Percentiles rank a stretch among this genome's conserved stretches.
These are phyloP conservation scores for Eragrostis tef DNA, from an alignment of 202 grass and related monocot species.

Conservation along the genomic window DNA sequence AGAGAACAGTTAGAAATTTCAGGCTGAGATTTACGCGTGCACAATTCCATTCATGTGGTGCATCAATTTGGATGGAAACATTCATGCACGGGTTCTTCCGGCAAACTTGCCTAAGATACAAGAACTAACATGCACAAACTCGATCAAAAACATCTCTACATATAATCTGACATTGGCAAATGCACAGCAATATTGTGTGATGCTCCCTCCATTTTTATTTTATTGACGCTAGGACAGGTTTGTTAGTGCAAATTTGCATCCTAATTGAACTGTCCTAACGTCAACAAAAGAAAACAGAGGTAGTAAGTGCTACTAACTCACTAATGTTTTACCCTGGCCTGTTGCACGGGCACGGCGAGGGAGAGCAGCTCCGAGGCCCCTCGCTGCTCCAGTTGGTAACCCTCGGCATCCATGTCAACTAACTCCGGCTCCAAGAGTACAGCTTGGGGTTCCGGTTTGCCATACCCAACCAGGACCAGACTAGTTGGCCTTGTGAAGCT, in stretches of 20 bases:
- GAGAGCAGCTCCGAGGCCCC: slow-evolving; percentile 48
- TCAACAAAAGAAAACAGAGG: too few species aligned
- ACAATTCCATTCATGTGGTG: neutral
- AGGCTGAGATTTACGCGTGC: neutral
- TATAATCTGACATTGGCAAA: slow-evolving; percentile 35
- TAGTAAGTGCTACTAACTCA: slow-evolving; percentile 41
- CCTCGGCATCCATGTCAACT: slow-evolving; percentile 38
- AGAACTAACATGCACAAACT: slow-evolving; percentile 1
- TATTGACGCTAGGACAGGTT: neutral
- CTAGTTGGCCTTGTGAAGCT: slow-evolving; percentile 11
- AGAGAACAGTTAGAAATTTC: neutral
- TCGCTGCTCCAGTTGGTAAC: slow-evolving; percentile 4
- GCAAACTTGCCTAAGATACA: slow-evolving; percentile 25
- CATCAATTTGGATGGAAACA: neutral
- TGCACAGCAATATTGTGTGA: slow-evolving; percentile 28
- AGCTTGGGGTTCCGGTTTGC: slow-evolving; percentile 17
- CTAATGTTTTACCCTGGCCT: slow-evolving; percentile 32
- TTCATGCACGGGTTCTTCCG: neutral
- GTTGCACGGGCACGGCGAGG: slow-evolving; percentile 56
- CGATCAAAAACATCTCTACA: slow-evolving; percentile 31
- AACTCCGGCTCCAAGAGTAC: slow-evolving; percentile 10
- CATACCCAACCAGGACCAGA: neutral
- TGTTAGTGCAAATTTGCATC: too few species aligned
- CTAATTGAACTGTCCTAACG: too few species aligned
- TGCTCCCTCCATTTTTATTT: too few species aligned